Percentiles rank a stretch among this genome's conserved stretches.
Evolutionary conservation across 2,329 filamentous ascomycete genomes (phyloP).

Genomic region (Cryphonectria radicalis): DNA sequence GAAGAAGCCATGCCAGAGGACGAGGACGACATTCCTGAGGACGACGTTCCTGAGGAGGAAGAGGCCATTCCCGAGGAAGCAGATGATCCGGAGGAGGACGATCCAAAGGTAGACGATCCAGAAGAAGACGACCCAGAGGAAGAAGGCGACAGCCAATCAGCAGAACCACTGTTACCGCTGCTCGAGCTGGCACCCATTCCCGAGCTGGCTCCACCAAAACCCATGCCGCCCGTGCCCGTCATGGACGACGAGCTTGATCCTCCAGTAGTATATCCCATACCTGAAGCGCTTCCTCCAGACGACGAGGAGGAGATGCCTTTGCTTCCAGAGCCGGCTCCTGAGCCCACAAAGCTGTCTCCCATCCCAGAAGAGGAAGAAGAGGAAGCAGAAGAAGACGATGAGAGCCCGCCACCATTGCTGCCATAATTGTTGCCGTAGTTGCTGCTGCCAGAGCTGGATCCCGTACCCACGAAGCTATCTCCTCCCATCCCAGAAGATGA

Average conservation of each 20-base stretch:
- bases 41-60: neutral
- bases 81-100: neutral
- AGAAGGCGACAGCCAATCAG: neutral
- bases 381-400: neutral
- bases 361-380: neutral
- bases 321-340: neutral
- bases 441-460: neutral
- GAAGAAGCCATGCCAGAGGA: neutral
- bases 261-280: neutral
- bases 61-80: neutral
- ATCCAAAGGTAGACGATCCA: neutral
- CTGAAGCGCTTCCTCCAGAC: neutral
- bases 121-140: neutral
- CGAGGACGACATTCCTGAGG: neutral
- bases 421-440: neutral
- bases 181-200: neutral
- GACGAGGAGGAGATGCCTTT: neutral
- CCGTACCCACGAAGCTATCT: neutral
- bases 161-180: neutral
- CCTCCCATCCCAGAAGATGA: too few species aligned
- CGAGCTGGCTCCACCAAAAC: conserved; percentile 1
- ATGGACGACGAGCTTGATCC: neutral
- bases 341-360: neutral
- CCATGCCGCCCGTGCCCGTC: neutral
- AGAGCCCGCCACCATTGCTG: neutral